These are phyloP conservation scores for Torulaspora pretoriensis DNA, from an alignment of 1,139 yeast species.

Conservation along the genomic window DNA sequence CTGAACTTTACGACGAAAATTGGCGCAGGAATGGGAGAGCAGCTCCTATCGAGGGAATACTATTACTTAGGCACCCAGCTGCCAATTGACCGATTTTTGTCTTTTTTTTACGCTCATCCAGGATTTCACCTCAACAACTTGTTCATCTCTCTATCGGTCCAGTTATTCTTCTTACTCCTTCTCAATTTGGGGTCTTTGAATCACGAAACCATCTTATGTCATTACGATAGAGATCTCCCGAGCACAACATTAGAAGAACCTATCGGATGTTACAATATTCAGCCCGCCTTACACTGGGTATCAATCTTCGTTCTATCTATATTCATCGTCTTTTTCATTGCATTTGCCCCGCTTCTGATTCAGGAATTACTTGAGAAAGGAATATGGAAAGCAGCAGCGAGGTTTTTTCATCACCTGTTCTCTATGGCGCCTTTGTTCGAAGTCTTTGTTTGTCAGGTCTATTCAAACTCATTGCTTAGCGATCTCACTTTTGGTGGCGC, in stretches of 20 bases:
- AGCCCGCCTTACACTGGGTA: conserved; percentile 77
- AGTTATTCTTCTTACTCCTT: conserved; percentile 62
- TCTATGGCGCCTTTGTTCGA: conserved; percentile 83
- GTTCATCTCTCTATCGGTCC: conserved; percentile 70
- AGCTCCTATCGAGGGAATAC: conserved; percentile 76
- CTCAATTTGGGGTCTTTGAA: conserved; percentile 64
- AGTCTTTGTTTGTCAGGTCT: conserved; percentile 81
- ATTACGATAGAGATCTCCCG: conserved; percentile 50
- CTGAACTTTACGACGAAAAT: conserved; percentile 81
- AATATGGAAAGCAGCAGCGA: conserved; percentile 51
- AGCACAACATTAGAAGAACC: conserved; percentile 61
- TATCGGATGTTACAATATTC: conserved; percentile 68
- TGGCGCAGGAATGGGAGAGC: conserved; percentile 97
- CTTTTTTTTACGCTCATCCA: conserved; percentile 88
- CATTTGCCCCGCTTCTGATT: conserved; percentile 72
- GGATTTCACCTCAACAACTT: conserved; percentile 85
- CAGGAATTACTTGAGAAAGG: conserved; percentile 84
- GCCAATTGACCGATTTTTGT: conserved; percentile 73
- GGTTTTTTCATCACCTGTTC: conserved; percentile 60
- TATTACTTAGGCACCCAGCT: conserved; percentile 74
- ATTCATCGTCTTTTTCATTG: conserved; percentile 76
- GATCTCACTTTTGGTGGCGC: conserved; percentile 83
- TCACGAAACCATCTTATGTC: conserved; percentile 57
- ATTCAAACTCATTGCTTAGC: conserved; percentile 63
- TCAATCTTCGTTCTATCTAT: conserved; percentile 75